phyloP scores from a whole-genome alignment of 1,139 yeast species.

The Sugiyamaella paludigena region DNA sequence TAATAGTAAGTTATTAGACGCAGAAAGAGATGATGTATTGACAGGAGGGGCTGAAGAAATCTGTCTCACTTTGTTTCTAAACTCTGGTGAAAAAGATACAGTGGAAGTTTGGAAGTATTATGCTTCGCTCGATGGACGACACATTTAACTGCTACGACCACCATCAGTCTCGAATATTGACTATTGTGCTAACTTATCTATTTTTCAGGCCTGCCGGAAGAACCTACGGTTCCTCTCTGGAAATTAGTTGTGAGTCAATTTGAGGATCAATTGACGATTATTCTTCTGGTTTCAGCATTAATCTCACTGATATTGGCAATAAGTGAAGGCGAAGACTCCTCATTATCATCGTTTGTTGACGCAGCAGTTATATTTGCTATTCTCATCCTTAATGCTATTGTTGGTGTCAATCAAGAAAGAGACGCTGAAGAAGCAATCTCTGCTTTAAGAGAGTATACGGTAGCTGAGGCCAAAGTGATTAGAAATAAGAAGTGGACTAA shows the following conservation, averaged over 20 bases:
- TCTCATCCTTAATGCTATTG: conserved; percentile 42
- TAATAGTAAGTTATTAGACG: conserved; percentile 18
- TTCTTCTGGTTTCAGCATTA: conserved; percentile 41
- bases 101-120: too few species aligned
- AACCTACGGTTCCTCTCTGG: conserved; percentile 39
- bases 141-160: too few species aligned
- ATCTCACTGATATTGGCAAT: conserved; percentile 41
- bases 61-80: too few species aligned
- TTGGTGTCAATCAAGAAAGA: conserved; percentile 44
- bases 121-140: too few species aligned
- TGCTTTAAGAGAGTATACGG: conserved; percentile 40
- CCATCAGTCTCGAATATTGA: too few species aligned
- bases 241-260: conserved; percentile 40
- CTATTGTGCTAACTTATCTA: too few species aligned
- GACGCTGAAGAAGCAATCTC: conserved; percentile 44
- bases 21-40: too few species aligned
- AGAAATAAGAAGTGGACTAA: conserved; percentile 42
- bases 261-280: conserved; percentile 41
- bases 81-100: too few species aligned
- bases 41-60: too few species aligned
- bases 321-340: conserved; percentile 35
- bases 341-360: conserved; percentile 40
- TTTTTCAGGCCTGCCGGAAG: conserved; percentile 30
- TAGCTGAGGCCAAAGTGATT: conserved; percentile 43
- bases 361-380: conserved; percentile 42